phyloP scores from a whole-genome alignment of 345 rosid genomes.

The Populus davidiana region DNA sequence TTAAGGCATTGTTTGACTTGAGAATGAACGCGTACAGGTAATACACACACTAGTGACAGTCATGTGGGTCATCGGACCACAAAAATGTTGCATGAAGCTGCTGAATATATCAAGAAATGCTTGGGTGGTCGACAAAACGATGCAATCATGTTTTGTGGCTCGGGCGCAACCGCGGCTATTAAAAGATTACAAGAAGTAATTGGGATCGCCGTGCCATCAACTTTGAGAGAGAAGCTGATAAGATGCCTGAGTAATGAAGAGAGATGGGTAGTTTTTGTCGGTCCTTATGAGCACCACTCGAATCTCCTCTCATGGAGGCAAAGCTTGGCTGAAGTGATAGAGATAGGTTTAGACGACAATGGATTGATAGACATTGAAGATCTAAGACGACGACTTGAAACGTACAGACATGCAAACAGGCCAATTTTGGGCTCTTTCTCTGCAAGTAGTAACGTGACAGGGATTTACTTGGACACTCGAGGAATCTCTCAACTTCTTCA shows the following conservation, averaged over 20 bases:
- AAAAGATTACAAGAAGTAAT: conserved; percentile 60
- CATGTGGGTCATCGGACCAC: conserved; percentile 52
- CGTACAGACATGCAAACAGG: conserved; percentile 23
- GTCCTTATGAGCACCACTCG: conserved; percentile 69
- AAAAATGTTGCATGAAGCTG: conserved; percentile 45
- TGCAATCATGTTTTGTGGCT: conserved; percentile 53
- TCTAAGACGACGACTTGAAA: conserved; percentile 28
- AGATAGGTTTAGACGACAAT: conserved; percentile 39
- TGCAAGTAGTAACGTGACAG: conserved; percentile 63
- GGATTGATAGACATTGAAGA: conserved; percentile 37
- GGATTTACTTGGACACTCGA: conserved; percentile 43
- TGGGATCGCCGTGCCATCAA: conserved; percentile 51
- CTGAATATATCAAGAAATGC: conserved; percentile 44
- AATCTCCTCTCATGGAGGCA: conserved; percentile 66
- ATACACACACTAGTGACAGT: conserved; percentile 55
- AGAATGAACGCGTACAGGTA: conserved; percentile 31
- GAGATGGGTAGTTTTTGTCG: conserved; percentile 59
- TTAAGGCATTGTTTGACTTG: no score
- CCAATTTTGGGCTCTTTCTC: conserved; percentile 60
- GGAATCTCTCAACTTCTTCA: conserved; percentile 49
- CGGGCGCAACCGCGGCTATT: conserved; percentile 54
- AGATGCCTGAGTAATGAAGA: conserved; percentile 34
- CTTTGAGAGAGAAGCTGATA: conserved; percentile 31
- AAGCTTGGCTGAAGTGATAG: conserved; percentile 54
- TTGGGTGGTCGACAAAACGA: conserved; percentile 46